phyloP scores from a whole-genome alignment of 169 alveolate species.

The Babesia bigemina region DNA sequence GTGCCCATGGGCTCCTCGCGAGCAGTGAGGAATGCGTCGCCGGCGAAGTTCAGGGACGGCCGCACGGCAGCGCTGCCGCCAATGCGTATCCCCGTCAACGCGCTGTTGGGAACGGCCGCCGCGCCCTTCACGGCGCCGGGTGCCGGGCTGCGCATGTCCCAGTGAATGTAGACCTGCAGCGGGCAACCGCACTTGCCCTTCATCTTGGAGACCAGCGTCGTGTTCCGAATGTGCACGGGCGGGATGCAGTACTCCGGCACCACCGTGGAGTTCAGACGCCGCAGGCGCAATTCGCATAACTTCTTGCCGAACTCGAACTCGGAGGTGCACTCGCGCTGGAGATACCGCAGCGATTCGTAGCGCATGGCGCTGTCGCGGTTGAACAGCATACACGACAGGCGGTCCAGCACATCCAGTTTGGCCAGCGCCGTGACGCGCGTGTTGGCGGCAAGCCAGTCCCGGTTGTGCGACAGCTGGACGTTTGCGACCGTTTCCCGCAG shows the following conservation, averaged over 20 bases:
- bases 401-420: slow-evolving; percentile 52
- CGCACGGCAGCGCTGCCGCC: neutral
- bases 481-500: slow-evolving; percentile 26
- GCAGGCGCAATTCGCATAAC: slow-evolving; percentile 12
- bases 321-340: slow-evolving; percentile 24
- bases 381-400: slow-evolving; percentile 33
- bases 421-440: slow-evolving; percentile 11
- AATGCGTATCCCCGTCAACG: neutral
- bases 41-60: neutral
- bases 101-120: neutral
- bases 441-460: slow-evolving; percentile 59
- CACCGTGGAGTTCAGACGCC: slow-evolving; percentile 27
- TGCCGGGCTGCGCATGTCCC: slow-evolving; percentile 13
- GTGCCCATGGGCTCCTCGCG: slow-evolving; percentile 6
- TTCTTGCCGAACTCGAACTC: slow-evolving; percentile 46
- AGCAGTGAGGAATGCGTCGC: slow-evolving; percentile 10
- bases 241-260: slow-evolving; percentile 39
- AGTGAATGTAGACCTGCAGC: slow-evolving; percentile 29
- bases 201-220: slow-evolving; percentile 30
- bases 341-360: slow-evolving; percentile 30
- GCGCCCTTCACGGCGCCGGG: neutral
- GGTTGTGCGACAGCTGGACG: slow-evolving; percentile 38
- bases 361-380: slow-evolving; percentile 46
- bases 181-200: slow-evolving; percentile 54
- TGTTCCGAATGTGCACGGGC: slow-evolving; percentile 49